Conservation (phyloP, 2,329 filamentous ascomycete species). For the Colletotrichum higginsianum region DNA sequence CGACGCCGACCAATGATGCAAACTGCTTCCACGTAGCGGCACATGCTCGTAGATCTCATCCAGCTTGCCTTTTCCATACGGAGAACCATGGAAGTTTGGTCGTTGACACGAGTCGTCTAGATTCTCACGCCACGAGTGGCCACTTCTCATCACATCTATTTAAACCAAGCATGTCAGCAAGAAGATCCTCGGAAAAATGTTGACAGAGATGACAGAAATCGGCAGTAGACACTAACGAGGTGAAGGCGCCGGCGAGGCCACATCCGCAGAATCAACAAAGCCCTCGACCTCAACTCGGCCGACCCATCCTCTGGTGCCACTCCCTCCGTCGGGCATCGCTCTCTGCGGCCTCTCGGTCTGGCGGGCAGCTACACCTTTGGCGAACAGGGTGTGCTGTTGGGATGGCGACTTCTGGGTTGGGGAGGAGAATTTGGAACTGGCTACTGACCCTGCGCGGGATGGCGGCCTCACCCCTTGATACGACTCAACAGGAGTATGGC, state of each 20-base stretch:
- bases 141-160: constrained; percentile 41
- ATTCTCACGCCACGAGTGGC: constrained; percentile 35
- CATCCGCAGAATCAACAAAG: constrained; percentile 34
- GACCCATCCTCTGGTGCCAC: constrained; percentile 31
- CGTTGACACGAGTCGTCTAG: constrained; percentile 42
- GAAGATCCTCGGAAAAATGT: not conserved
- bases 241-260: constrained; percentile 43
- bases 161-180: not conserved
- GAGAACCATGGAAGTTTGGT: constrained; percentile 46
- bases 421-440: constrained; percentile 39
- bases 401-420: constrained; percentile 38
- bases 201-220: constrained; percentile 27
- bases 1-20: constrained; percentile 59
- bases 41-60: constrained; percentile 55
- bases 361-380: constrained; percentile 17
- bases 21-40: constrained; percentile 54
- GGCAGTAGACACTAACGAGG: constrained; percentile 47
- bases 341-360: constrained; percentile 27
- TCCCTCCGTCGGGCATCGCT: constrained; percentile 7
- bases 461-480: constrained; percentile 36
- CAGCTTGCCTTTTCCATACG: constrained; percentile 46
- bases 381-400: constrained; percentile 31
- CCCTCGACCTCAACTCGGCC: constrained; percentile 42
- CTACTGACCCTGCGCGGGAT: constrained; percentile 43
- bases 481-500: constrained; percentile 19